Evolutionary conservation across 2,329 filamentous ascomycete genomes (phyloP).

Genomic region (Akanthomyces muscarius): DNA sequence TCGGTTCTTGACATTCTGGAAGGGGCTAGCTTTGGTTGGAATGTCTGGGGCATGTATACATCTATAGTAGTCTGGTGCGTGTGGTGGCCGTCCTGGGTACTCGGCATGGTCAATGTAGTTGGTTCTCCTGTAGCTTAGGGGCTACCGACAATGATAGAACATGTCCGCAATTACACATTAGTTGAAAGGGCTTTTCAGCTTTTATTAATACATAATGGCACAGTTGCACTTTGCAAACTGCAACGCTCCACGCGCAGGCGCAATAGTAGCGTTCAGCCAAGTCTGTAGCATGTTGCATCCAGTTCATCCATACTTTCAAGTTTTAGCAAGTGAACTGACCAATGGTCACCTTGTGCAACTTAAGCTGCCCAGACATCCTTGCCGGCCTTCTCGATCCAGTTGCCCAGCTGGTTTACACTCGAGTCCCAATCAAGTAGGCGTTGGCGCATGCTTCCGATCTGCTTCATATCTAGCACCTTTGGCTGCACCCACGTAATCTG

Average conservation of each 20-base stretch:
- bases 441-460: conserved; percentile 88
- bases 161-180: background rate
- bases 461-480: conserved; percentile 92
- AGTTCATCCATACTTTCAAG: background rate
- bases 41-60: conserved; percentile 85
- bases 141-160: background rate
- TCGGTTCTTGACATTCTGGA: conserved; percentile 57
- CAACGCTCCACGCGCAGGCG: background rate
- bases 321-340: background rate
- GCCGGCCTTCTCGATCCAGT: conserved; percentile 92
- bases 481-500: conserved; percentile 99
- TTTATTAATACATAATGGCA: conserved; percentile 9
- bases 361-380: conserved; percentile 94
- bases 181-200: background rate
- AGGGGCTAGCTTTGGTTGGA: conserved; percentile 80
- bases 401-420: conserved; percentile 91
- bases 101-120: conserved; percentile 54
- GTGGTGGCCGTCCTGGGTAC: conserved; percentile 91
- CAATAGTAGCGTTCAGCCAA: background rate
- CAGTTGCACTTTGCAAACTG: background rate
- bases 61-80: conserved; percentile 88
- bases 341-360: background rate
- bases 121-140: conserved; percentile 27
- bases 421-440: conserved; percentile 91
- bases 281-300: background rate